Conservation (phyloP, 495 filamentous ascomycete species). For the Massariosphaeria phaeospora region DNA sequence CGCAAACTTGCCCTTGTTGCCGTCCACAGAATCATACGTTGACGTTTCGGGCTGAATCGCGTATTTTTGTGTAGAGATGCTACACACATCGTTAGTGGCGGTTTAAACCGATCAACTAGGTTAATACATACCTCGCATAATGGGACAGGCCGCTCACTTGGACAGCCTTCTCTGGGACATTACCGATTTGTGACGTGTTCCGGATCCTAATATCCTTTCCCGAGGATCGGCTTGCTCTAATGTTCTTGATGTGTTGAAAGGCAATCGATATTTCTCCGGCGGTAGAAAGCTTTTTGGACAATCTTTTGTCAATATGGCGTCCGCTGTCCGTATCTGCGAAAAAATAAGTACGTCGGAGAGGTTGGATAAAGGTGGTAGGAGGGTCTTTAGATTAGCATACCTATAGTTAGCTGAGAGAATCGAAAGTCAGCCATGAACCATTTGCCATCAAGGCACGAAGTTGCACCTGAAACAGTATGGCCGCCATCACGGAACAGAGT, state of each 20-base stretch:
- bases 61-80: background rate
- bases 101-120: background rate
- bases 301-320: background rate
- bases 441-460: background rate
- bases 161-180: slow-evolving; percentile 16
- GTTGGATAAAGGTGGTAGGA: background rate
- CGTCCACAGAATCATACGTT: background rate
- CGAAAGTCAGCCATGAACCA: background rate
- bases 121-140: slow-evolving; percentile 1
- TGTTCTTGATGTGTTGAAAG: background rate
- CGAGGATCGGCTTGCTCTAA: background rate
- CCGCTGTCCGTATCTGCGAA: background rate
- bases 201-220: background rate
- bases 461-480: too few relatives aligned
- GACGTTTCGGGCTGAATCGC: background rate
- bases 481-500: background rate
- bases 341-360: too few relatives aligned
- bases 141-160: slow-evolving; percentile 10
- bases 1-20: background rate
- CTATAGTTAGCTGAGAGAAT: background rate
- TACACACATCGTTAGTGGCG: background rate
- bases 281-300: background rate
- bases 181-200: background rate
- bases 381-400: background rate
- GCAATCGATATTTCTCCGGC: background rate